Evolutionary conservation across 1,284 basidiomycete species (phyloP).

Genomic region (Leccinum fallax): DNA sequence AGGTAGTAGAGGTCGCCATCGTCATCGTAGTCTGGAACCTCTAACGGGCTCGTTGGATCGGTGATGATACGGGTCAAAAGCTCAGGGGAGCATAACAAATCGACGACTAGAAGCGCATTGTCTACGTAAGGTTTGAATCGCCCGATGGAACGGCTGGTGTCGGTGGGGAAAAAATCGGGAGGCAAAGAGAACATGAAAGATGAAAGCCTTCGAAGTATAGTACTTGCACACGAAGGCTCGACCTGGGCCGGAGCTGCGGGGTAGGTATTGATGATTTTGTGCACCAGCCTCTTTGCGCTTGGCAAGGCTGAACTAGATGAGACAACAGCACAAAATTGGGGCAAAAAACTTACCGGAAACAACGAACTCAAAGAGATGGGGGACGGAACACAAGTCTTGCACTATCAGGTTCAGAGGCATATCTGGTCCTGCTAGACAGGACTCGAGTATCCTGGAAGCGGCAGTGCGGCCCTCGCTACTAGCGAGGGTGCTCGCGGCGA

Average conservation of each 20-base stretch:
- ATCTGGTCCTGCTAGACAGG: conserved; percentile 32
- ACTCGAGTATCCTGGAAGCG: conserved; percentile 26
- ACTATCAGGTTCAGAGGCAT: conserved; percentile 30
- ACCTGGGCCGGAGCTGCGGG: conserved; percentile 21
- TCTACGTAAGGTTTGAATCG: conserved; percentile 25
- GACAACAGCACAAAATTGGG: neutral
- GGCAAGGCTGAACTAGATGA: conserved; percentile 22
- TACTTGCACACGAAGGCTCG: conserved; percentile 12
- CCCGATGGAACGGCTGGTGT: conserved; percentile 16
- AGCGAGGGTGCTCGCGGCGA: conserved; percentile 19
- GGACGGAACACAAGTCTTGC: conserved; percentile 32
- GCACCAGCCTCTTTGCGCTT: conserved; percentile 10
- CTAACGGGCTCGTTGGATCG: neutral
- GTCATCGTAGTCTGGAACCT: conserved; percentile 7
- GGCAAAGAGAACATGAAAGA: conserved; percentile 25
- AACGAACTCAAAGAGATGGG: conserved; percentile 33
- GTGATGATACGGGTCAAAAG: conserved; percentile 7
- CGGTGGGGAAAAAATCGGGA: conserved; percentile 12
- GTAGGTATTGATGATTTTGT: conserved; percentile 23
- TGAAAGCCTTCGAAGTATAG: conserved; percentile 24
- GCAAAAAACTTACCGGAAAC: conserved; percentile 23
- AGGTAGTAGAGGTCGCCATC: conserved; percentile 1
- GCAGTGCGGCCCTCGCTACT: conserved; percentile 14
- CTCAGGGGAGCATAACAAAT: conserved; percentile 14
- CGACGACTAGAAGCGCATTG: conserved; percentile 19